phyloP scores from a whole-genome alignment of 2,329 filamentous ascomycete genomes.

The Talaromyces amestolkiae region DNA sequence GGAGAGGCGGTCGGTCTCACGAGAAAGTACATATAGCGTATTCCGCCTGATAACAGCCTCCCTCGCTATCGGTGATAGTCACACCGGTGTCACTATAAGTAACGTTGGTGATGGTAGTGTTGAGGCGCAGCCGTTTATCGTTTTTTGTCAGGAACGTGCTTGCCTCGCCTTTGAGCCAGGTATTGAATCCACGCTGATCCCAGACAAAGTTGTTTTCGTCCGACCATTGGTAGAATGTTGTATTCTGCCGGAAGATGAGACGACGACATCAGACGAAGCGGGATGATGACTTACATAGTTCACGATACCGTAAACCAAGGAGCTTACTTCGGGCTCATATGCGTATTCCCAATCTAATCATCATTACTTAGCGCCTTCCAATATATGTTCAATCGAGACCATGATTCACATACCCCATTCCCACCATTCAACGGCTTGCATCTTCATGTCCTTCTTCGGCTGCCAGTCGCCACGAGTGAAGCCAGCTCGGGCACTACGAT shows the following conservation, averaged over 20 bases:
- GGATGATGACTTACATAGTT: slow-evolving; percentile 10
- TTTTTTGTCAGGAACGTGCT: slow-evolving; percentile 55
- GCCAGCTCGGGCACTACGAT: slow-evolving; percentile 59
- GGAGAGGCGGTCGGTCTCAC: not conserved
- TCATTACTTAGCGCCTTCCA: not conserved
- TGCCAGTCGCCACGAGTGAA: slow-evolving; percentile 63
- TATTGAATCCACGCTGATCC: slow-evolving; percentile 61
- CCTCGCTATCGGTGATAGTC: slow-evolving; percentile 53
- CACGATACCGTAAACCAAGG: slow-evolving; percentile 54
- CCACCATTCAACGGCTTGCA: slow-evolving; percentile 63
- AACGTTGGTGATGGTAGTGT: slow-evolving; percentile 57
- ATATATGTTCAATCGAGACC: not conserved
- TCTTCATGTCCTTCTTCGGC: slow-evolving; percentile 51
- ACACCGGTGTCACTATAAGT: slow-evolving; percentile 54
- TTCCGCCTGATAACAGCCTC: slow-evolving; percentile 57
- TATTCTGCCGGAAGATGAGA: slow-evolving; percentile 40
- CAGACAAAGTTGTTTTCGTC: slow-evolving; percentile 61
- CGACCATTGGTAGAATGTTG: slow-evolving; percentile 62
- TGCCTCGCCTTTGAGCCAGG: slow-evolving; percentile 58
- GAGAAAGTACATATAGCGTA: slow-evolving; percentile 68
- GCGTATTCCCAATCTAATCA: slow-evolving; percentile 58
- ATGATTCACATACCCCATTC: slow-evolving; percentile 35
- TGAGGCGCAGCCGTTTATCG: slow-evolving; percentile 59
- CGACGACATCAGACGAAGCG: not conserved
- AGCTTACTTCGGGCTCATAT: slow-evolving; percentile 56